phyloP scores from a whole-genome alignment of 495 filamentous ascomycete species.

The Tuber calosporum region DNA sequence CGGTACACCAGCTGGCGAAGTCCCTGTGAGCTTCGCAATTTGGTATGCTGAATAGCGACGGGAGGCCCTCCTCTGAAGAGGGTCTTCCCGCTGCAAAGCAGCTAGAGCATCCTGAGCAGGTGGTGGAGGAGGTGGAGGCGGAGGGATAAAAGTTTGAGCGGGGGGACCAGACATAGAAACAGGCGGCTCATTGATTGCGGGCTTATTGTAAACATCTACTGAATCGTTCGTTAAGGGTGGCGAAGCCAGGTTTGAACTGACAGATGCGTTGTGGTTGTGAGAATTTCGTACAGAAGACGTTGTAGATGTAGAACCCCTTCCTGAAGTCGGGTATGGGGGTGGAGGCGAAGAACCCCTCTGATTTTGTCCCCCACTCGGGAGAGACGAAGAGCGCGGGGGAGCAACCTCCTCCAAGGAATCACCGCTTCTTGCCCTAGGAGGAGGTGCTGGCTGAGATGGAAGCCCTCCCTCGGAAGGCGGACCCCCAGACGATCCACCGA shows the following conservation, averaged over 20 bases:
- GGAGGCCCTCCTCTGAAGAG: slow-evolving; percentile 88
- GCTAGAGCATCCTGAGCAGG: slow-evolving; percentile 86
- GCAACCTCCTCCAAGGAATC: slow-evolving; percentile 27
- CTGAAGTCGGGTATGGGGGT: slow-evolving; percentile 18
- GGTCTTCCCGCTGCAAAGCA: slow-evolving; percentile 80
- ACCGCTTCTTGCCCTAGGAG: slow-evolving; percentile 24
- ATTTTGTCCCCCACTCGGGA: slow-evolving; percentile 24
- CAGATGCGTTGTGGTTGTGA: slow-evolving; percentile 33
- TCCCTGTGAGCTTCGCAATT: slow-evolving; percentile 83
- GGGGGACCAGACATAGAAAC: slow-evolving; percentile 30
- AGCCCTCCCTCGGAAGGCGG: slow-evolving; percentile 48
- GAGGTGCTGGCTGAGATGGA: slow-evolving; percentile 22
- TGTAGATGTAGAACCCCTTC: slow-evolving; percentile 22
- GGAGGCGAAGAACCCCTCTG: slow-evolving; percentile 25
- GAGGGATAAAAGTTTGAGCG: slow-evolving; percentile 51
- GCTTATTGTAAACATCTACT: slow-evolving; percentile 25
- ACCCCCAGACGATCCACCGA: slow-evolving; percentile 59
- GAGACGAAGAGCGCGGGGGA: slow-evolving; percentile 32
- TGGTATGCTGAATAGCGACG: slow-evolving; percentile 91
- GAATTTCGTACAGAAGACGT: slow-evolving; percentile 28
- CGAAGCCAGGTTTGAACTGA: slow-evolving; percentile 35
- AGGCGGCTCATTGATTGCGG: slow-evolving; percentile 9
- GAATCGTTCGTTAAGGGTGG: slow-evolving; percentile 29
- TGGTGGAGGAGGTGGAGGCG: slow-evolving; percentile 67
- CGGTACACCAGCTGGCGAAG: slow-evolving; percentile 70